Percentiles rank a stretch among this genome's conserved stretches.
These are phyloP conservation scores for Stylonectria norvegica DNA, from an alignment of 2,329 filamentous ascomycete species.

Conservation along the genomic window DNA sequence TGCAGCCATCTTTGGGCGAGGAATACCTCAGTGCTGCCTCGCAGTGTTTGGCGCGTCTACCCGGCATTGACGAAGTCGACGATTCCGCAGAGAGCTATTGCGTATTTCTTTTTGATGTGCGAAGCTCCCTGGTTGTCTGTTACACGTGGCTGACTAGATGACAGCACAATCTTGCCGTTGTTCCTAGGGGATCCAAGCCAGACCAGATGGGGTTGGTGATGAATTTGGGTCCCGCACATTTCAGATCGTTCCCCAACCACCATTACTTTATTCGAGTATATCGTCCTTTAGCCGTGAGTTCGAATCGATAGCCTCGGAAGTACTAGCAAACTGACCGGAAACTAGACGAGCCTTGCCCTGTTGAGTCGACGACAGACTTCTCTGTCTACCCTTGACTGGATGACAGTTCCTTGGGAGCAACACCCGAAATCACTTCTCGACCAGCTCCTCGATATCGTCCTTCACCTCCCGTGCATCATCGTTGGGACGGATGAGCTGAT, in stretches of 20 bases:
- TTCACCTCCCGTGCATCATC: slow-evolving; percentile 46
- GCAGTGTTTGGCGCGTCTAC: slow-evolving; percentile 44
- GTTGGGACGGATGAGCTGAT: slow-evolving; percentile 42
- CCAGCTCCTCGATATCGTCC: slow-evolving; percentile 49
- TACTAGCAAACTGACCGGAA: slow-evolving; percentile 12
- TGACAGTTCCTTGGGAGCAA: slow-evolving; percentile 47
- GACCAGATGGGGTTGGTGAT: slow-evolving; percentile 27
- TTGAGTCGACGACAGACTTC: slow-evolving; percentile 49
- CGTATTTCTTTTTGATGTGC: slow-evolving; percentile 53
- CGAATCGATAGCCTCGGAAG: background rate
- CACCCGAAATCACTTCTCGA: slow-evolving; percentile 52
- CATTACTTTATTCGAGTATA: slow-evolving; percentile 57
- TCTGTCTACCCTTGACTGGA: slow-evolving; percentile 51
- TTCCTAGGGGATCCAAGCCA: slow-evolving; percentile 37
- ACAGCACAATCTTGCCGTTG: slow-evolving; percentile 45
- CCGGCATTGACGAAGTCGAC: slow-evolving; percentile 28
- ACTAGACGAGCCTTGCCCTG: slow-evolving; percentile 46
- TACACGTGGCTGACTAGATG: slow-evolving; percentile 11
- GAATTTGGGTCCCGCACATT: slow-evolving; percentile 44
- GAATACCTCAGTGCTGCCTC: slow-evolving; percentile 41
- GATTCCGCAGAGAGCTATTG: slow-evolving; percentile 41
- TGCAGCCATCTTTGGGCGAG: slow-evolving; percentile 33
- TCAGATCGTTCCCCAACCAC: slow-evolving; percentile 51
- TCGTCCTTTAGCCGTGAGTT: slow-evolving; percentile 50
- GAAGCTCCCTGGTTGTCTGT: no score